These are phyloP conservation scores for Fraxinus paxiana DNA, from an alignment of 305 asterid species.

Conservation along the genomic window DNA sequence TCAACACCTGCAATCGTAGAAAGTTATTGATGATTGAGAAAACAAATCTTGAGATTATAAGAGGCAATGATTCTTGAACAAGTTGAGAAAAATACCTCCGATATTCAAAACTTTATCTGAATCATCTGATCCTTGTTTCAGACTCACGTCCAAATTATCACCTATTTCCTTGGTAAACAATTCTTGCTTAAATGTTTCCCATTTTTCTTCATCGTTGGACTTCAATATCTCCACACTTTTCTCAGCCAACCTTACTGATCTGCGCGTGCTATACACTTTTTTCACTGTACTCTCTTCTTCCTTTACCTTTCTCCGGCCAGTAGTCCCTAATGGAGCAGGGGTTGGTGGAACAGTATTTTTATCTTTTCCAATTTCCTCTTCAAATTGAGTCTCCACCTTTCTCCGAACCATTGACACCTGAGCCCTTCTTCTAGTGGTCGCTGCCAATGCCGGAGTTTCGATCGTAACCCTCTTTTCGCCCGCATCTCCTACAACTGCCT, in stretches of 20 bases:
- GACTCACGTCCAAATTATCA: slow-evolving; percentile 21
- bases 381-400: slow-evolving; percentile 47
- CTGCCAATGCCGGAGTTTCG: slow-evolving; percentile 35
- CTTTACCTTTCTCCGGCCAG: slow-evolving; percentile 39
- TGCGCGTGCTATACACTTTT: slow-evolving; percentile 42
- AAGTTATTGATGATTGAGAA: neutral
- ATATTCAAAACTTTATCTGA: slow-evolving; percentile 31
- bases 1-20: slow-evolving; percentile 32
- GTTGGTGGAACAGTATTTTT: slow-evolving; percentile 34
- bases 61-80: neutral
- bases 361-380: slow-evolving; percentile 24
- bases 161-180: slow-evolving; percentile 16
- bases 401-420: slow-evolving; percentile 30
- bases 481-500: slow-evolving; percentile 18
- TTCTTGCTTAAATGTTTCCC: slow-evolving; percentile 29
- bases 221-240: slow-evolving; percentile 26
- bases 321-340: slow-evolving; percentile 36
- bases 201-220: slow-evolving; percentile 19
- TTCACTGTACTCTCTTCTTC: slow-evolving; percentile 35
- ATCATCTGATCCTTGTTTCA: slow-evolving; percentile 21
- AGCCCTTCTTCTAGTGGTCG: slow-evolving; percentile 38
- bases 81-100: slow-evolving; percentile 28
- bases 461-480: slow-evolving; percentile 23
- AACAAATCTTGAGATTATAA: neutral
- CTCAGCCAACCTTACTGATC: slow-evolving; percentile 65